Conservation (phyloP, 2,329 filamentous ascomycete genomes). For the Capronia epimyces region DNA sequence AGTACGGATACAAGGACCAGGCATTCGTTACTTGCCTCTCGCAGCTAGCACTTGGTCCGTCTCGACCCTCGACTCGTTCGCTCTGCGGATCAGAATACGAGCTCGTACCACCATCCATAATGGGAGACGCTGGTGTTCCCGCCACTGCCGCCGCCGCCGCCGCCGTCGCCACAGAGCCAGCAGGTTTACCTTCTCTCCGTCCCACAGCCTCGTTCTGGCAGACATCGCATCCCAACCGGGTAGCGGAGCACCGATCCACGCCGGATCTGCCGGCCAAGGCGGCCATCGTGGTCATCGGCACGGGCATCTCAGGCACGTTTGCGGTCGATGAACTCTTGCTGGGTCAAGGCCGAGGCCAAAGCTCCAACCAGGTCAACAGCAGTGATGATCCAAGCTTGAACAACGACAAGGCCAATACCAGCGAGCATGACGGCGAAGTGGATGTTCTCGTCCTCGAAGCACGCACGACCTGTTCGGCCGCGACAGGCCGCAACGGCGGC, state of each 20-base stretch:
- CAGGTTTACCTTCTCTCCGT: constrained; percentile 13
- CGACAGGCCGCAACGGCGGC: constrained; percentile 44
- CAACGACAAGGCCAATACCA: neutral
- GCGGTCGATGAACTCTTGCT: constrained; percentile 32
- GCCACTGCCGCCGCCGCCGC: neutral
- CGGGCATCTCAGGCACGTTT: constrained; percentile 37
- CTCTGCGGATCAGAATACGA: too few species aligned
- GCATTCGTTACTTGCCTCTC: too few species aligned
- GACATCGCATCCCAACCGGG: constrained; percentile 15
- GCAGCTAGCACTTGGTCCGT: too few species aligned
- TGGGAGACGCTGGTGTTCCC: constrained; percentile 15
- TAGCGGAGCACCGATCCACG: constrained; percentile 20
- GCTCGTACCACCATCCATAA: too few species aligned
- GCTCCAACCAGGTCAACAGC: neutral
- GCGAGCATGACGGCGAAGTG: neutral
- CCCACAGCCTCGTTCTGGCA: constrained; percentile 25
- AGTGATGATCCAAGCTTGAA: neutral
- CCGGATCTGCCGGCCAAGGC: constrained; percentile 28
- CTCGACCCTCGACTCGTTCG: too few species aligned
- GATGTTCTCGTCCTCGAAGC: constrained; percentile 41
- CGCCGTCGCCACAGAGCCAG: neutral
- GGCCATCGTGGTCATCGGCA: constrained; percentile 37
- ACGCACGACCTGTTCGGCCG: constrained; percentile 43
- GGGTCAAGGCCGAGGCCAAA: neutral
- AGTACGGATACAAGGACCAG: too few species aligned